Base-by-base conservation (phyloP, 73 alveolate genomes). In the Diophrys appendiculata region DNA sequence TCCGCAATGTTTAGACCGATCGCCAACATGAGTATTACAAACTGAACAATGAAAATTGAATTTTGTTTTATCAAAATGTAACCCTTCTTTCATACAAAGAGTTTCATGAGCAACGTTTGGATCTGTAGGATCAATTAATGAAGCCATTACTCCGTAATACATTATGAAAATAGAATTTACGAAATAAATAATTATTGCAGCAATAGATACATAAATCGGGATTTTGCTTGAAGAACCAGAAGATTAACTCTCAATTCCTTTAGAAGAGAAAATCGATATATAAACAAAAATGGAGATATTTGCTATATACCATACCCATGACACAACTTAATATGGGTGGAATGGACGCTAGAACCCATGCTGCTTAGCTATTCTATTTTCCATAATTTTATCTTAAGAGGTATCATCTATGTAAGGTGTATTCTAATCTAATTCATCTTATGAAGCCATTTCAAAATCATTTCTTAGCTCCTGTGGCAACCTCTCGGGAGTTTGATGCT, bases 1-100 rank as follows among this genome's bases (percentile, higher is more conserved):
- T 18, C 26, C 25, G 75, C 83, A 74, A 30, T 74, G 83, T 8
- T 43, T 11, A 1, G 83, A 60, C 3, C 72, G 8, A 3, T 60
- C 5, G 72, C 26, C 34, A 8, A 60, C 29, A 23, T 23, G 8
- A 23, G n/a, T n/a, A n/a, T 43, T 43, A 43, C 60, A 43, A 43
- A 43, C 60, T 11, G n/a, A 11, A 43, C 60, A 43, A 43, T 43
- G 60, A 18, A 43, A 43, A 43, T 43, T 43, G 18, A 43, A 43
- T 43, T 11, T 11, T 43, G 60, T 43, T 43, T 43, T 43, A 43
- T 43, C 60, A 43, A 43, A 43, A 18, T 5, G 60, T 43, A 43
- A 43, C 5, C 60, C 60, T 43, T 43, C 60, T 11, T 18, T 5
- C 5, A 11, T 5, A 18, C 60, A 43, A 5, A 11, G 5, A 18